These are phyloP conservation scores for Yamadazyma endophytica DNA, from an alignment of 805 yeast species.

Conservation along the genomic window DNA sequence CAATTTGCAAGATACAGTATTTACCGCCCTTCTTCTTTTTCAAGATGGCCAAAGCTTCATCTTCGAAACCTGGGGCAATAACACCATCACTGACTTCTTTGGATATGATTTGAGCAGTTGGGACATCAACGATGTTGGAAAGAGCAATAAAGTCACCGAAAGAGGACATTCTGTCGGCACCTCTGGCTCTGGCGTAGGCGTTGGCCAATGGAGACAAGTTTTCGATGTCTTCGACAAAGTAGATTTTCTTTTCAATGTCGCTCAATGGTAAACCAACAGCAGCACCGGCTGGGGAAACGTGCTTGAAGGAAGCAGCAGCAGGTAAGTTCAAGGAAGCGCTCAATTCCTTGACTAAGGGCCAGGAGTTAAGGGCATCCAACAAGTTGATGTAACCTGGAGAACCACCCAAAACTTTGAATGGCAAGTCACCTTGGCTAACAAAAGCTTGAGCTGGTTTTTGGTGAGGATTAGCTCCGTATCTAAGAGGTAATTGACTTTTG, in stretches of 20 bases:
- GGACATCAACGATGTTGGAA: conserved; percentile 91
- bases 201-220: conserved; percentile 94
- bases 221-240: conserved; percentile 92
- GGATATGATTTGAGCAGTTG: conserved; percentile 95
- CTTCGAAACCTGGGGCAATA: conserved; percentile 94
- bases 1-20: conserved; percentile 93
- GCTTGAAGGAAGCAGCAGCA: conserved; percentile 98
- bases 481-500: conserved; percentile 81
- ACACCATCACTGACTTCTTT: conserved; percentile 98
- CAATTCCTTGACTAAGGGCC: conserved; percentile 98
- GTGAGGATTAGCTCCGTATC: conserved; percentile 99
- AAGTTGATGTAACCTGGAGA: conserved; percentile 97
- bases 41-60: conserved; percentile 86
- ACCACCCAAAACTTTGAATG: conserved; percentile 90
- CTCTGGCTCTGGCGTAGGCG: conserved; percentile 99
- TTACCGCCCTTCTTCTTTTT: conserved; percentile 95
- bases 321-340: conserved; percentile 92
- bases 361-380: conserved; percentile 93
- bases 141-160: conserved; percentile 98
- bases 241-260: conserved; percentile 89
- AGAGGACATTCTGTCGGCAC: conserved; percentile 99
- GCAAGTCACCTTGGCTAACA: conserved; percentile 81
- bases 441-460: conserved; percentile 99
- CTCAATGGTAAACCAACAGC: conserved; percentile 94
- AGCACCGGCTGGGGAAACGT: conserved; percentile 98